phyloP scores from a whole-genome alignment of 1,284 basidiomycete genomes.

The Schizophyllum commune region DNA sequence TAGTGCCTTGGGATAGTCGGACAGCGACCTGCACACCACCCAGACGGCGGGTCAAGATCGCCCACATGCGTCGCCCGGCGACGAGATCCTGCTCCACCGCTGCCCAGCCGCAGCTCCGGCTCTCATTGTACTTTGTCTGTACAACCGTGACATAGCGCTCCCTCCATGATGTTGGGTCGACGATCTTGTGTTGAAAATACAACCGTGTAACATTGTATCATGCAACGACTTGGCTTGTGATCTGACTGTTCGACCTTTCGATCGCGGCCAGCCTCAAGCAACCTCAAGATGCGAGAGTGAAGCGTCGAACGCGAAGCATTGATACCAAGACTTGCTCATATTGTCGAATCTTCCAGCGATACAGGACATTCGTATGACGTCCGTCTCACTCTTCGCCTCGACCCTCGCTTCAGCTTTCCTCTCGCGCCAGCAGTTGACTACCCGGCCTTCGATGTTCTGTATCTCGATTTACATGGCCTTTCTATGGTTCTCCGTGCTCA shows the following conservation, averaged over 20 bases:
- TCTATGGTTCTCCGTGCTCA: not conserved
- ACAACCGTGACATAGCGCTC: not conserved
- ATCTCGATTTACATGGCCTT: not conserved
- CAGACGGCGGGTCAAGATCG: not conserved
- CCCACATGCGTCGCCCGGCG: not conserved
- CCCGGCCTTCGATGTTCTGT: too few relatives aligned
- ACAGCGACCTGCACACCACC: not conserved
- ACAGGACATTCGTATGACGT: too few relatives aligned
- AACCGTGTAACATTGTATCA: not conserved
- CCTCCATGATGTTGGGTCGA: not conserved
- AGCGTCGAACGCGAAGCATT: too few relatives aligned
- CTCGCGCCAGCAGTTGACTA: too few relatives aligned
- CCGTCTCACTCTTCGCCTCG: too few relatives aligned
- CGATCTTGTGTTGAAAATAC: not conserved
- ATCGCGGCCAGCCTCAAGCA: too few relatives aligned
- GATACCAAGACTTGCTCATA: too few relatives aligned
- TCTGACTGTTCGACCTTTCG: not conserved
- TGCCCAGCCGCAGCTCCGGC: not conserved
- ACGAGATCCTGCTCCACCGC: not conserved
- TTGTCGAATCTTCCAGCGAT: too few relatives aligned
- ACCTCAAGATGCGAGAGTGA: too few relatives aligned
- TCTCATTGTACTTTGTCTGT: not conserved
- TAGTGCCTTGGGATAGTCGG: not conserved
- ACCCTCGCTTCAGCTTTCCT: too few relatives aligned
- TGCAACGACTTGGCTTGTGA: not conserved